These are phyloP conservation scores for Gentiana dahurica DNA, from an alignment of 257 asterid species.

Conservation along the genomic window DNA sequence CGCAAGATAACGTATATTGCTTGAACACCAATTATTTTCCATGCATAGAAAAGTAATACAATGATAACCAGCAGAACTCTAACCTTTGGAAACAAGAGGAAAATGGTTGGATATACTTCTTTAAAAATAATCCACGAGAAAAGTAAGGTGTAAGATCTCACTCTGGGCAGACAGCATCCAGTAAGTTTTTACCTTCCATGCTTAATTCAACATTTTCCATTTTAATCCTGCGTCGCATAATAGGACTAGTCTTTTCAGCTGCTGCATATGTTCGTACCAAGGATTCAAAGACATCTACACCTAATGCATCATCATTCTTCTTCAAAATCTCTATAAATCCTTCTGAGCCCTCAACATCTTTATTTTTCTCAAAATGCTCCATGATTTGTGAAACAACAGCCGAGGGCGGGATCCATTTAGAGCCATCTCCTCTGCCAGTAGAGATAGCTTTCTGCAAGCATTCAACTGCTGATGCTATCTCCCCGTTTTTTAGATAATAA, in stretches of 20 bases:
- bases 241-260: conserved; percentile 40
- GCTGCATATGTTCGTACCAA: conserved; percentile 54
- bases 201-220: conserved; percentile 83
- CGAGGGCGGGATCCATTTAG: conserved; percentile 52
- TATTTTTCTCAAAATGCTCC: conserved; percentile 50
- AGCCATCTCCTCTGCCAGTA: conserved; percentile 53
- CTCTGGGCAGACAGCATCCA: conserved; percentile 28
- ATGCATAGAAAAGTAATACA: not conserved
- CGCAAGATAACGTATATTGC: too few species aligned
- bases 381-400: conserved; percentile 35
- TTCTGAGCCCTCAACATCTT: conserved; percentile 71
- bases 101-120: not conserved
- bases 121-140: conserved; percentile 2
- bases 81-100: not conserved
- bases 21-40: too few species aligned
- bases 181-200: conserved; percentile 53
- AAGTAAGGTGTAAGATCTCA: conserved; percentile 18
- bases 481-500: conserved; percentile 49
- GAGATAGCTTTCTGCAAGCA: conserved; percentile 47
- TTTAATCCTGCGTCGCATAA: conserved; percentile 51
- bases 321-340: conserved; percentile 42
- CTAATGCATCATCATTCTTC: conserved; percentile 44
- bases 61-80: not conserved
- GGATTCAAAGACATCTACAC: conserved; percentile 42
- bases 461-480: conserved; percentile 41